Evolutionary conservation across 208 protist species (phyloP).

Genomic region (Herpetomonas tarakana): DNA sequence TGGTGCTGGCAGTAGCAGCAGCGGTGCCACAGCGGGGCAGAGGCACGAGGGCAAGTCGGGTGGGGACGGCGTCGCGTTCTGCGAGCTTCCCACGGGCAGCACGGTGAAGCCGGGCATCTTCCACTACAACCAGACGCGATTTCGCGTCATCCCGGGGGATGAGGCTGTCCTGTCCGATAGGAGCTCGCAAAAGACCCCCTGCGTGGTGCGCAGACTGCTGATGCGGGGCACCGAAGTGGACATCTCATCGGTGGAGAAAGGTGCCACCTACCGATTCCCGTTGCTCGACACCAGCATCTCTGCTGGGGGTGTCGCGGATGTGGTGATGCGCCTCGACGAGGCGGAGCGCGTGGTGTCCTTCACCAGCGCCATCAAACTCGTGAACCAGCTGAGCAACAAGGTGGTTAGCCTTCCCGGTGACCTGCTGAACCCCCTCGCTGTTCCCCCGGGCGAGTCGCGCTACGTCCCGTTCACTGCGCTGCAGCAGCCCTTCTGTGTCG

Average conservation of each 20-base stretch:
- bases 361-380: constrained; percentile 33
- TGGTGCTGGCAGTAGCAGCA: neutral
- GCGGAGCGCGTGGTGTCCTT: constrained; percentile 24
- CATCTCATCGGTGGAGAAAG: constrained; percentile 26
- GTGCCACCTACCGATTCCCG: constrained; percentile 29
- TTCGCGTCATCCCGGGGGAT: constrained; percentile 23
- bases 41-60: neutral
- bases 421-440: neutral
- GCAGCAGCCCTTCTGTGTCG: constrained; percentile 7
- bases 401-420: constrained; percentile 2
- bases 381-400: constrained; percentile 29
- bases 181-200: neutral
- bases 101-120: constrained; percentile 7
- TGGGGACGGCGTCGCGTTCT: neutral
- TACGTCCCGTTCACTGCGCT: constrained; percentile 18
- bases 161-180: constrained; percentile 1
- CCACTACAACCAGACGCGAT: constrained; percentile 30
- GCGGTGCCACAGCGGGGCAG: neutral
- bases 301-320: constrained; percentile 23
- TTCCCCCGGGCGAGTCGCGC: constrained; percentile 12
- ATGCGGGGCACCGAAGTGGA: constrained; percentile 22
- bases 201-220: neutral
- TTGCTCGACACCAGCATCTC: constrained; percentile 12
- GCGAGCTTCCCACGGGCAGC: neutral
- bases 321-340: constrained; percentile 38